Percentiles rank a stretch among this genome's conserved stretches.
Conservation (phyloP, 208 protist genomes). For the Crithidia mellificae region DNA sequence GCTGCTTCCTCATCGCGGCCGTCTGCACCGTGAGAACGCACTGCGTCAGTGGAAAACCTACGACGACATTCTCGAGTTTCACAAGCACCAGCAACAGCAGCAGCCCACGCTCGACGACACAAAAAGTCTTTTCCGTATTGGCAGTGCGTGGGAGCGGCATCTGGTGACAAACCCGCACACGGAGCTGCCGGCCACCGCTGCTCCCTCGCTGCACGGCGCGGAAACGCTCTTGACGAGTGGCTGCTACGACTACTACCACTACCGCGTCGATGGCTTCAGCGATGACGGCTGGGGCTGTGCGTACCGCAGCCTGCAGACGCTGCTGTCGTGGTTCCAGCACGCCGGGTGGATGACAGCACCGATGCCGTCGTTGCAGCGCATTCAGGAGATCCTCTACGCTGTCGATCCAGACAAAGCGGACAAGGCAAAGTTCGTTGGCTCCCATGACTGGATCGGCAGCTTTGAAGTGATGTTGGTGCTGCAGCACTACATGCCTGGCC, state of each 20-base stretch:
- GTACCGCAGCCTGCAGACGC: constrained; percentile 91
- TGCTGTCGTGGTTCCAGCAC: constrained; percentile 86
- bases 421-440: constrained; percentile 86
- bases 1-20: constrained; percentile 41
- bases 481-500: constrained; percentile 68
- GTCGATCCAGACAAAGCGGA: constrained; percentile 85
- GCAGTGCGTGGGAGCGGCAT: constrained; percentile 60
- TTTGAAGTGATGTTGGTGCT: constrained; percentile 92
- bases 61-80: constrained; percentile 11
- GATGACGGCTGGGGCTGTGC: constrained; percentile 97
- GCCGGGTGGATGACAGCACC: constrained; percentile 40
- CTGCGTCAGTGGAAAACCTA: constrained; percentile 38
- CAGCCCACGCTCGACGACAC: neutral
- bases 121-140: constrained; percentile 16
- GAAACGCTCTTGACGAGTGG: constrained; percentile 64
- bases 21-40: constrained; percentile 42
- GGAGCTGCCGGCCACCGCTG: constrained; percentile 21
- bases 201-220: constrained; percentile 37
- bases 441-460: constrained; percentile 94
- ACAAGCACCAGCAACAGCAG: neutral
- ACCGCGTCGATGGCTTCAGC: constrained; percentile 91
- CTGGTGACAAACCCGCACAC: constrained; percentile 56
- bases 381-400: constrained; percentile 80
- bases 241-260: constrained; percentile 95
- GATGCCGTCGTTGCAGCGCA: constrained; percentile 62